Evolutionary conservation across 2,329 filamentous ascomycete species (phyloP).

Genomic region (Claviceps sp.): DNA sequence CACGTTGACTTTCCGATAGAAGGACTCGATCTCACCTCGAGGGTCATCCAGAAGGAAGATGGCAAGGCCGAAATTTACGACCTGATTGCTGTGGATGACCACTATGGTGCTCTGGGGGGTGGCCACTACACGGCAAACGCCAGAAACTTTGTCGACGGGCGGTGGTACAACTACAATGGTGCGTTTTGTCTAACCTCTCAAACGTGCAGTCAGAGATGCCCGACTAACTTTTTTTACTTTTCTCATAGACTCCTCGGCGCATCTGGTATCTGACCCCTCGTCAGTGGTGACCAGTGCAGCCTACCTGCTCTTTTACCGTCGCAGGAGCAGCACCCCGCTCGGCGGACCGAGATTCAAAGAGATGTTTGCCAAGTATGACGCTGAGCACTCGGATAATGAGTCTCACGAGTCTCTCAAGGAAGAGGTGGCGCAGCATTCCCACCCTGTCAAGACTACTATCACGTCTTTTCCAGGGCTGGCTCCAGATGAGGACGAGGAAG

Average conservation of each 20-base stretch:
- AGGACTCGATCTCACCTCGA: conserved; percentile 65
- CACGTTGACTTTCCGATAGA: conserved; percentile 85
- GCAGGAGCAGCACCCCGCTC: conserved; percentile 62
- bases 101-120: conserved; percentile 84
- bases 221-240: not conserved
- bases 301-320: conserved; percentile 91
- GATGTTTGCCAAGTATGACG: conserved; percentile 52
- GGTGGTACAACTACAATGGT: conserved; percentile 98
- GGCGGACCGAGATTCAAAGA: conserved; percentile 64
- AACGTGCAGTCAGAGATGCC: too few species aligned
- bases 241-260: conserved; percentile 58
- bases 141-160: conserved; percentile 76
- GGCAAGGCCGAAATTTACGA: conserved; percentile 82
- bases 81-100: conserved; percentile 89
- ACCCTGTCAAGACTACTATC: conserved; percentile 32
- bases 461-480: conserved; percentile 14
- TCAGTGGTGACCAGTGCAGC: conserved; percentile 62
- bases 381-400: conserved; percentile 31
- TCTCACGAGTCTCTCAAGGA: conserved; percentile 57
- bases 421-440: conserved; percentile 24
- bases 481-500: conserved; percentile 19
- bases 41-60: conserved; percentile 67
- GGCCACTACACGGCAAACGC: conserved; percentile 94
- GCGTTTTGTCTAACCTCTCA: conserved; percentile 20
- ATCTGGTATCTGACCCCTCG: conserved; percentile 43